Evolutionary conservation across 2,329 filamentous ascomycete genomes (phyloP), one percentile per base, ranked within the genome.

Genomic region (Cladosporium sp.): DNA sequence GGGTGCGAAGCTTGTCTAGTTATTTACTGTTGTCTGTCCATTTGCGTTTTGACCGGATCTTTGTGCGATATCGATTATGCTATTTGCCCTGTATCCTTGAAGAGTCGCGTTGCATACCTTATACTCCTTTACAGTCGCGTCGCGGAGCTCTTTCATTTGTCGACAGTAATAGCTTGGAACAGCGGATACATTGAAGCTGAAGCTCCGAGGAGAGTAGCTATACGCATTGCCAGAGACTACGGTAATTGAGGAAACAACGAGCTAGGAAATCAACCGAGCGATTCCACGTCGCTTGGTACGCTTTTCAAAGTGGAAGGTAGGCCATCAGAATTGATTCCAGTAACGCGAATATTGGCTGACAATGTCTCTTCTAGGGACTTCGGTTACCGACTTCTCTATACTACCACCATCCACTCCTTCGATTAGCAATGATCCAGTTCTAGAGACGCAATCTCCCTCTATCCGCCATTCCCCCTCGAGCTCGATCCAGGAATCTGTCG

Each of bases 101-200:
- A 54, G 32, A 28, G 19, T 45, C 51, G 51, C 51, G 37, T 39
- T 28, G 37, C 42, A 4, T 9, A 28, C 9, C 28, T 32, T 32
- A 9, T 45, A 17, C 28, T 54, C 37, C 37, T 35, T 45, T 7
- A 20, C 39, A 54, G 37, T 44, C 51, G 51, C 51, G 51, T 54
- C 51, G 47, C n/a, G 36, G 47, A 28, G 28, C 28, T n/a, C 39
- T 54, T 54, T 54, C 51, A 32, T 54, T 54, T 54, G 51, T 54
- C 39, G 39, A 54, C 37, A 25, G 28, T 44, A 44, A 34, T 34
- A 12, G 19, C 39, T n/a, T 44, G 51, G 51, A 54, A 22, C 22
- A 37, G 8, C 35, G 25, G 17, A 19, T 9, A 52, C 25, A 37
- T 24, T 37, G 49, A 17, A 44, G 28, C 22, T 44, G 17, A 45